A percentile compares a stretch with the other conserved stretches of the same genome.
These are phyloP conservation scores for Knufia petricola DNA, from an alignment of 2,329 filamentous ascomycete genomes.

Conservation along the genomic window DNA sequence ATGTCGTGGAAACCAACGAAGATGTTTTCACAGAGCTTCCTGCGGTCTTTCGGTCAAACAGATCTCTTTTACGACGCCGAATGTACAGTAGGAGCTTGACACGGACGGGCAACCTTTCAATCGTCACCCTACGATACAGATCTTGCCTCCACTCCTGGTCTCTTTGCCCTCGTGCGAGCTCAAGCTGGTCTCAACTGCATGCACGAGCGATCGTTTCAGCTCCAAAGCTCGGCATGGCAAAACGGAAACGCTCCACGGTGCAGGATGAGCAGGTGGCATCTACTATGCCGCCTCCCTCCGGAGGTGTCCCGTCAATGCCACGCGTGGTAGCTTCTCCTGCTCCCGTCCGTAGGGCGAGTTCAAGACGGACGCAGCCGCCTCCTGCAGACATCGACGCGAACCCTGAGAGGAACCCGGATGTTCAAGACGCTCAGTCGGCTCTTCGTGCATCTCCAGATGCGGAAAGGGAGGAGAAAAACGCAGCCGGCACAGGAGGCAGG, in stretches of 20 bases:
- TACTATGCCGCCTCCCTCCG: neutral
- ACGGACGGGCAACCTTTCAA: neutral
- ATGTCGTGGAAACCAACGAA: neutral
- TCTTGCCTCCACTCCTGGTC: neutral
- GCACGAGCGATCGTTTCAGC: slow-evolving; percentile 8
- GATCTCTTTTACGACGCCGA: neutral
- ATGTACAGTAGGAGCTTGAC: slow-evolving; percentile 1
- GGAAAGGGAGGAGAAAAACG: slow-evolving; percentile 11
- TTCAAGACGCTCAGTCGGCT: slow-evolving; percentile 23
- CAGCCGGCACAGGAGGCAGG: neutral
- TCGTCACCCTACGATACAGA: neutral
- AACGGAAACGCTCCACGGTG: slow-evolving; percentile 17
- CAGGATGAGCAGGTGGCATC: neutral
- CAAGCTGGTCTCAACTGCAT: neutral
- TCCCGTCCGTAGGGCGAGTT: slow-evolving; percentile 20
- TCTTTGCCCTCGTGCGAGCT: slow-evolving; percentile 10
- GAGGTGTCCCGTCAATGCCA: slow-evolving; percentile 6
- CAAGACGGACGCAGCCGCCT: slow-evolving; percentile 15
- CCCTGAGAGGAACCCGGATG: slow-evolving; percentile 23
- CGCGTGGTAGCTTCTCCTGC: slow-evolving; percentile 14
- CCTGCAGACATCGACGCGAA: slow-evolving; percentile 22
- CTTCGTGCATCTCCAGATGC: slow-evolving; percentile 26
- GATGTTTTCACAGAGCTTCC: neutral
- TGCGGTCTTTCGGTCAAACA: neutral
- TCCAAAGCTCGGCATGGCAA: slow-evolving; percentile 16